Conservation (phyloP, 116 monocot genomes). For the Trichopus zeylanicus region DNA sequence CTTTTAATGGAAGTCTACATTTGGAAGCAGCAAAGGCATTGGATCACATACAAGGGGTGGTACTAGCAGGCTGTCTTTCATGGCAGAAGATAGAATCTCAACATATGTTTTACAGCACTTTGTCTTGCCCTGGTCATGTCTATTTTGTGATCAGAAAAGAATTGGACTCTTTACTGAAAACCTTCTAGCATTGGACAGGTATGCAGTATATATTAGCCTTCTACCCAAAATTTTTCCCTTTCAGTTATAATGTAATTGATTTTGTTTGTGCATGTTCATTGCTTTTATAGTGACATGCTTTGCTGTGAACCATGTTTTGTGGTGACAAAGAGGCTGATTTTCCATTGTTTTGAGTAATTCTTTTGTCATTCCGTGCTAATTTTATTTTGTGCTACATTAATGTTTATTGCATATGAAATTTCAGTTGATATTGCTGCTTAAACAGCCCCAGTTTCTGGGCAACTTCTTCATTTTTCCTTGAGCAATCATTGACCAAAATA, state of each 20-base stretch:
- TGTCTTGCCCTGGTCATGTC: constrained; percentile 54
- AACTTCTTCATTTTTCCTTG: too few species aligned
- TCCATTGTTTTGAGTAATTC: not conserved
- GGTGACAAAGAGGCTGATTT: not conserved
- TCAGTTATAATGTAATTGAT: not conserved
- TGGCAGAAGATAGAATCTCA: constrained; percentile 93
- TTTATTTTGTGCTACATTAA: constrained; percentile 1
- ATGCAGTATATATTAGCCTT: constrained; percentile 3
- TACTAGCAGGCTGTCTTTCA: constrained; percentile 46
- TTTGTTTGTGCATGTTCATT: not conserved
- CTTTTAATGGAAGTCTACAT: constrained; percentile 82
- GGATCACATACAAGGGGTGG: constrained; percentile 70
- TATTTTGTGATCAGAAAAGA: constrained; percentile 57
- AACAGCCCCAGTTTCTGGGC: too few species aligned
- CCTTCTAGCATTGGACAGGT: constrained; percentile 53
- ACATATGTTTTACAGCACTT: constrained; percentile 61
- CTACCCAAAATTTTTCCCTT: not conserved
- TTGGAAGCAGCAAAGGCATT: constrained; percentile 89
- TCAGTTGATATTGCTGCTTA: too few species aligned
- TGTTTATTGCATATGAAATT: not conserved
- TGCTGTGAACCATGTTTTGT: not conserved
- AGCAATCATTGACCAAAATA: too few species aligned
- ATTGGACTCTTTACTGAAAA: constrained; percentile 35
- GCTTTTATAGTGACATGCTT: not conserved
- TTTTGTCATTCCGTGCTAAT: not conserved